Percentiles rank a stretch among this genome's conserved stretches.
Conservation (phyloP, 164 flowering plant species). For the Berberis thunbergii region DNA sequence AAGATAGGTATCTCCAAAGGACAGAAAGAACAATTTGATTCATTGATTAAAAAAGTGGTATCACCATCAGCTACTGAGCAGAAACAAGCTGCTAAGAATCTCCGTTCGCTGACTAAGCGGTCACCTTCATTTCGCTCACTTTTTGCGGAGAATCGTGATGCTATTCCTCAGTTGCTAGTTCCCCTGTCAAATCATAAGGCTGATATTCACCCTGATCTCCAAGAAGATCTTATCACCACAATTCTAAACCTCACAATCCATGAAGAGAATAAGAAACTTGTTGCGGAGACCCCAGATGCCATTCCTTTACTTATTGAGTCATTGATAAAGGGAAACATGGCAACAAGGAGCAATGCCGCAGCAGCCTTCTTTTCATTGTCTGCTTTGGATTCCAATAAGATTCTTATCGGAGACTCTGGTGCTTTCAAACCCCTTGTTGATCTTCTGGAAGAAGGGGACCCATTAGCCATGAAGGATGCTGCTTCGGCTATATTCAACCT, state of each 20-base stretch:
- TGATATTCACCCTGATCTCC: conserved; percentile 34
- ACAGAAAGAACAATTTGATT: conserved; percentile 32
- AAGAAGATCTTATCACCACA: conserved; percentile 78
- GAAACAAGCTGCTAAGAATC: conserved; percentile 64
- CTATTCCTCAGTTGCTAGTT: conserved; percentile 43
- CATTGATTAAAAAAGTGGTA: conserved; percentile 42
- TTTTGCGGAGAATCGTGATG: conserved; percentile 45
- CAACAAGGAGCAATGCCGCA: conserved; percentile 73
- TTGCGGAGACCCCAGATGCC: conserved; percentile 57
- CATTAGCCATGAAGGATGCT: conserved; percentile 66
- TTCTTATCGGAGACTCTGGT: conserved; percentile 57
- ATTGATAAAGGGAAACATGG: conserved; percentile 46
- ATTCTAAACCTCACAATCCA: conserved; percentile 69
- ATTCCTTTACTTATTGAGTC: conserved; percentile 58
- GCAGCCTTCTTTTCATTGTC: conserved; percentile 80
- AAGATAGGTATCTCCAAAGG: conserved; percentile 21
- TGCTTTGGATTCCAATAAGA: conserved; percentile 68
- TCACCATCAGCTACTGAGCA: conserved; percentile 30
- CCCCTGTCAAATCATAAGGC: conserved; percentile 35
- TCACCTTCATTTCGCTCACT: conserved; percentile 59
- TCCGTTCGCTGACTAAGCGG: conserved; percentile 57
- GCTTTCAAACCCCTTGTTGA: conserved; percentile 53
- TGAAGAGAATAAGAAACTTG: conserved; percentile 69
- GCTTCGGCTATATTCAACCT: conserved; percentile 79
- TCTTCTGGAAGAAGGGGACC: conserved; percentile 60